Base-by-base conservation (phyloP, 2,329 filamentous ascomycete genomes). In the Rhexocercosporidium sp. region DNA sequence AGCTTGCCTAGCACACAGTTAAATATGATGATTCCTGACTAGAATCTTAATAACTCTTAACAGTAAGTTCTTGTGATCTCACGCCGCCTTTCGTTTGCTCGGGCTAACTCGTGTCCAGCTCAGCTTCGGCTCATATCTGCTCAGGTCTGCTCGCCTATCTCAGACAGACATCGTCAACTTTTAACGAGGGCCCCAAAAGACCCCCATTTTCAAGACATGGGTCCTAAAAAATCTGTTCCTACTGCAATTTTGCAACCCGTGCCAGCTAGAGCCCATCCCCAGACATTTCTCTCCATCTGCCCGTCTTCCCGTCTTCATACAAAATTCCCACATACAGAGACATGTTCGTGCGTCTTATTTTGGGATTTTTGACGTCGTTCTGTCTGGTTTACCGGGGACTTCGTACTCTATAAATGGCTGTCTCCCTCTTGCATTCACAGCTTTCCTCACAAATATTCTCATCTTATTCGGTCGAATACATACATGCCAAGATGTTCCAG, bases 91-190 rank as follows among this genome's bases (percentile, higher is more conserved):
- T n/a, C n/a, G n/a, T 68, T 66, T 63, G 53, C 64, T 69, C 60
- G 66, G 64, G 44, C 11, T n/a, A 27, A 18, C 54, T 59, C 54
- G 20, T 29, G 54, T 29, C 44, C 31, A 34, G 60, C 67, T 64
- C 64, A 64, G 44, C 54, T 56, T 61, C 39, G 64, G 63, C 64
- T 68, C 59, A 59, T 37, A 59, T 62, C 56, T 54, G 54, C 54
- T 59, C 29, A 59, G 29, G 29, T 59, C 54, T n/a, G 63, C 66
- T 68, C 62, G 51, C 63, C 34, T 37, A 66, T 68, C 57, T 66
- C 53, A 65, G n/a, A 49, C 59, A 66, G 66, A 60, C 20, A 59
- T 66, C 61, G 61, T 65, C 49, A 69, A 67, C 56, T 69, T 67
- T 69, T 67, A 62, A 66, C 64, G 25, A 66, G 59, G 61, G 49